Evolutionary conservation across 441 rosid genomes (phyloP).

Genomic region (Pelargonium myrrhifolium): DNA sequence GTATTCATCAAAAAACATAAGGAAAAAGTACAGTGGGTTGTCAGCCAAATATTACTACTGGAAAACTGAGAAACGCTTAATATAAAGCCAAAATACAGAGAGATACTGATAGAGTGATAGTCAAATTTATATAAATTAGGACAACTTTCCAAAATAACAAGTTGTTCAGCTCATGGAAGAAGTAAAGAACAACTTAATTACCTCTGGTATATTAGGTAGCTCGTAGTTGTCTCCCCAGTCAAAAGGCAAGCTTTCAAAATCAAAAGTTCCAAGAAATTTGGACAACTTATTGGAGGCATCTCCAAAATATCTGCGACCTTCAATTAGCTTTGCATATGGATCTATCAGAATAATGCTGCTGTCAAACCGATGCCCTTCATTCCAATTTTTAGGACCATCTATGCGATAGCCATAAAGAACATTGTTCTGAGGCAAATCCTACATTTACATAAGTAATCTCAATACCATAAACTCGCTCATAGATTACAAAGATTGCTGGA

Average conservation of each 20-base stretch:
- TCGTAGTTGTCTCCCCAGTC: slow-evolving; percentile 75
- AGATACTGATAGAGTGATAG: background rate
- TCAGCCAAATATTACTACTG: background rate
- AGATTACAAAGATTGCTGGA: background rate
- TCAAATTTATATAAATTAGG: slow-evolving; percentile 10
- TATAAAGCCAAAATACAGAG: background rate
- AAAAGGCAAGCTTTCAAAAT: slow-evolving; percentile 69
- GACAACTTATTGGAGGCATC: slow-evolving; percentile 51
- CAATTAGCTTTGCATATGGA: slow-evolving; percentile 85
- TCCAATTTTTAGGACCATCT: slow-evolving; percentile 80
- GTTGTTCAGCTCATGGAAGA: slow-evolving; percentile 4
- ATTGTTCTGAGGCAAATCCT: slow-evolving; percentile 67
- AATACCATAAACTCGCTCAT: slow-evolving; percentile 17
- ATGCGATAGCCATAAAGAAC: slow-evolving; percentile 80
- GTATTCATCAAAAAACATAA: too few species aligned
- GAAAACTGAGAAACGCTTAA: background rate
- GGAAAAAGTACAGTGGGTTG: background rate
- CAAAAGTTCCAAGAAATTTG: slow-evolving; percentile 73
- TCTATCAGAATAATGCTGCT: slow-evolving; percentile 54
- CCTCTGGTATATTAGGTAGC: slow-evolving; percentile 79
- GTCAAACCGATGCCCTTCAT: slow-evolving; percentile 83
- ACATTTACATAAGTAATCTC: slow-evolving; percentile 17
- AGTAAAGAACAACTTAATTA: slow-evolving; percentile 21
- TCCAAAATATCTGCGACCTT: slow-evolving; percentile 69
- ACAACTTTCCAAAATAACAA: slow-evolving; percentile 13